Base-by-base conservation (phyloP, 495 filamentous ascomycete genomes). In the Aspergillus bridgeri region DNA sequence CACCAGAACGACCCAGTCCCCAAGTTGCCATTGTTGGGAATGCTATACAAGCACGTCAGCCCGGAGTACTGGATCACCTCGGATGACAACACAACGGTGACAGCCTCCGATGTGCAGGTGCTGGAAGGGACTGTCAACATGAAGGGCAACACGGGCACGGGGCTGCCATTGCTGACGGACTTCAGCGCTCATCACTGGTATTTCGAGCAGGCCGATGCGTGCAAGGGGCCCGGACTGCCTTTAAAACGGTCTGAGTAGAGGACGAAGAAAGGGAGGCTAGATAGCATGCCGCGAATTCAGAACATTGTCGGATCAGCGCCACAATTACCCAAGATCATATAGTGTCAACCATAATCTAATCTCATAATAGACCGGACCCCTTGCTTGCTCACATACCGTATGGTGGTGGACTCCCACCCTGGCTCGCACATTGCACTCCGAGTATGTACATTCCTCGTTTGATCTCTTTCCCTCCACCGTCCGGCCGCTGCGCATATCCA, bases 1-100 rank as follows among this genome's bases (percentile, higher is more conserved):
- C 84, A 89, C 64, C 63, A 59, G 23, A 71, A 83, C 62, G 87
- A 90, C 71, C 83, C 83, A 1, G 79, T 89, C 1, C 83, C 87
- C 1, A 76, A 81, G 21, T 68, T 88, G 24, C 86, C 87, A 1
- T 78, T 84, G n/a, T 59, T 80, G 33, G 3, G 72, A 20, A 59
- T 82, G 58, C 80, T 79, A 27, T 89, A 80, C 69, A 69, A 75
- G 25, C 87, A 89, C 64, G 73, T 83, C 7, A 81, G 74, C 47
- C 86, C 86, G 2, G 87, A 90, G 70, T 89, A 83, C 69, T 89
- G 71, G 47, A 78, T 83, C 53, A 69, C 64, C 0, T 65, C 64
- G 0, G 64, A 50, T 2, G 75, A 75, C 42, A 68, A 69, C 25
- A 60, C 67, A 7, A 60, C 68, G 21, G 70, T 77, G 15, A 61